Percentiles rank a stretch among this genome's conserved stretches.
These are phyloP conservation scores for Penicillium sp. DNA, from an alignment of 2,329 filamentous ascomycete species.

Conservation along the genomic window DNA sequence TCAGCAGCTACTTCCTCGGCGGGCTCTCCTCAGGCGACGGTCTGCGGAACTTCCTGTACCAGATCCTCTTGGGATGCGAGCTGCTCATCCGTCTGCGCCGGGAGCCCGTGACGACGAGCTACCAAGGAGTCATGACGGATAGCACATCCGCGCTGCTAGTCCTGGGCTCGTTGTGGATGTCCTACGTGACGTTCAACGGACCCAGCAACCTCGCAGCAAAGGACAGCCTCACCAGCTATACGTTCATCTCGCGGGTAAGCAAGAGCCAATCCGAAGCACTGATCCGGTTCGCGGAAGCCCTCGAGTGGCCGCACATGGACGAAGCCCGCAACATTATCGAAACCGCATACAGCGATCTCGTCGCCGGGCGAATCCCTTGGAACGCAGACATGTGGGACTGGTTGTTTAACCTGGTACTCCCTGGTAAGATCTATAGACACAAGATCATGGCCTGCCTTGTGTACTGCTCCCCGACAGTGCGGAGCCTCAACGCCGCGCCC, in stretches of 20 bases:
- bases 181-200: neutral
- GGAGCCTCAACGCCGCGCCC: neutral
- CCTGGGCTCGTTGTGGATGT: neutral
- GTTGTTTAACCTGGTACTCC: neutral
- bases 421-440: neutral
- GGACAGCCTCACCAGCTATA: neutral
- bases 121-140: neutral
- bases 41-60: neutral
- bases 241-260: neutral
- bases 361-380: neutral
- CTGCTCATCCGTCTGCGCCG: neutral
- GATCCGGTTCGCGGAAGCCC: neutral
- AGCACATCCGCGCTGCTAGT: neutral
- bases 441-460: neutral
- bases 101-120: neutral
- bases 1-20: neutral
- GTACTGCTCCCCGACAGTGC: neutral
- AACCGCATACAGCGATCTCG: neutral
- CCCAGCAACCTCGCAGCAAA: neutral
- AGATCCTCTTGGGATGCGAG: neutral
- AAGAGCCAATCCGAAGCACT: neutral
- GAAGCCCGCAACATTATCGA: neutral
- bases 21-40: neutral
- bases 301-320: neutral
- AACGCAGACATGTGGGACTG: neutral